Conservation (phyloP, 116 monocot species). For the Dioscorea cayenensis region DNA sequence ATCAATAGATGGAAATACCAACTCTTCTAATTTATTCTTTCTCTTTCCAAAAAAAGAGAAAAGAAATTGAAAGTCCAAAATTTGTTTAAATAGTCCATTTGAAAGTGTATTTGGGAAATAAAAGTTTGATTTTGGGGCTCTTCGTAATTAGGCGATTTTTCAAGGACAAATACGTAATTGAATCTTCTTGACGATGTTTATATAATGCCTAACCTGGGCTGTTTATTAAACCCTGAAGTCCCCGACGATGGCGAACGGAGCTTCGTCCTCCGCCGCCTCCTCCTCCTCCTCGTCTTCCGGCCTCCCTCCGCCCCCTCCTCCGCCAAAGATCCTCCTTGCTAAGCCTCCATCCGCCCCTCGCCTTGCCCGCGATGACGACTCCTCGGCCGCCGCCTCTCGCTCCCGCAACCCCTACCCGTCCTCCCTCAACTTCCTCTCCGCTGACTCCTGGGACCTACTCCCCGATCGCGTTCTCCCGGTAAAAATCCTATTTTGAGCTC, state of each 20-base stretch:
- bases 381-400: constrained; percentile 19
- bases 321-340: constrained; percentile 62
- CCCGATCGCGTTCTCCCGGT: constrained; percentile 65
- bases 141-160: no score
- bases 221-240: no score
- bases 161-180: no score
- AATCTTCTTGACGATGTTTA: no score
- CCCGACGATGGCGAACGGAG: background rate
- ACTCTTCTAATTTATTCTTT: no score
- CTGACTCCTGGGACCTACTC: constrained; percentile 72
- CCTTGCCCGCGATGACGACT: constrained; percentile 20
- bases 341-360: constrained; percentile 23
- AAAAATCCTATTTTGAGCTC: background rate
- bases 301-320: constrained; percentile 30
- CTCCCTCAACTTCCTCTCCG: constrained; percentile 47
- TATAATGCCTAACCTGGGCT: no score
- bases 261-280: background rate
- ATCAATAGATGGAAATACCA: no score
- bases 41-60: no score
- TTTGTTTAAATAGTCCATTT: no score
- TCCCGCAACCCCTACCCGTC: constrained; percentile 36
- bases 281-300: constrained; percentile 17
- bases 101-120: no score
- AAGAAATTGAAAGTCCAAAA: no score
- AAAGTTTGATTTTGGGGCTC: no score